Evolutionary conservation across 352 stramenopile genomes (phyloP).

Genomic region (Globisporangium cylindrosporum): DNA sequence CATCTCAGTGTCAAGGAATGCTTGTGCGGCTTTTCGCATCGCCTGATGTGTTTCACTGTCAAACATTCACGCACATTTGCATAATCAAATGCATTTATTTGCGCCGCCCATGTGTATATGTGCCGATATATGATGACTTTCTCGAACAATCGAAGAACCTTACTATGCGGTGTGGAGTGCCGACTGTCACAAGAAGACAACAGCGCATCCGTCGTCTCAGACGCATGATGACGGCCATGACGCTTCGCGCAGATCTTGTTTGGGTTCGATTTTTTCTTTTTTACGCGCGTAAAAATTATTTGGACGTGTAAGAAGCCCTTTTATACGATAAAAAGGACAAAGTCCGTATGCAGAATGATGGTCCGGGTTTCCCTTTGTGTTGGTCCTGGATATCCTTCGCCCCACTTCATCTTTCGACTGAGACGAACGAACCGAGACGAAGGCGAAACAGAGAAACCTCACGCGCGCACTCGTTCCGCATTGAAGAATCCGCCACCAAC

Average conservation of each 20-base stretch:
- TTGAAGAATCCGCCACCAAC: not conserved
- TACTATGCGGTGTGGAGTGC: not conserved
- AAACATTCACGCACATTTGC: not conserved
- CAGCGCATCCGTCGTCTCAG: not conserved
- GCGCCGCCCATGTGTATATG: not conserved
- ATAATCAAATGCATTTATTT: not conserved
- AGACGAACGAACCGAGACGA: conserved; percentile 2
- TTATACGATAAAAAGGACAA: not conserved
- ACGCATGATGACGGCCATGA: not conserved
- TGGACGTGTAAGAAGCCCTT: not conserved
- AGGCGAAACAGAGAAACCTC: not conserved
- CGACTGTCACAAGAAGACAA: not conserved
- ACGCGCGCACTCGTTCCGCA: not conserved
- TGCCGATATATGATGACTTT: not conserved
- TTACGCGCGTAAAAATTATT: conserved; percentile 1
- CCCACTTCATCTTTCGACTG: not conserved
- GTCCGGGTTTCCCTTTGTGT: not conserved
- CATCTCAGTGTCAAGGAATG: too few relatives aligned
- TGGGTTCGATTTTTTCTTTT: not conserved
- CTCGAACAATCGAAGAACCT: not conserved
- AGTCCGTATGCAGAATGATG: not conserved
- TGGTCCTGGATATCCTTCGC: conserved; percentile 1
- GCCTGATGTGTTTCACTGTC: not conserved
- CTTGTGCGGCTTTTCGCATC: too few relatives aligned
- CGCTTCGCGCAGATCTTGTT: not conserved